Percentiles rank a stretch among this genome's conserved stretches.
Conservation (phyloP, 352 stramenopile genomes). For the Globisporangium nodosum region DNA sequence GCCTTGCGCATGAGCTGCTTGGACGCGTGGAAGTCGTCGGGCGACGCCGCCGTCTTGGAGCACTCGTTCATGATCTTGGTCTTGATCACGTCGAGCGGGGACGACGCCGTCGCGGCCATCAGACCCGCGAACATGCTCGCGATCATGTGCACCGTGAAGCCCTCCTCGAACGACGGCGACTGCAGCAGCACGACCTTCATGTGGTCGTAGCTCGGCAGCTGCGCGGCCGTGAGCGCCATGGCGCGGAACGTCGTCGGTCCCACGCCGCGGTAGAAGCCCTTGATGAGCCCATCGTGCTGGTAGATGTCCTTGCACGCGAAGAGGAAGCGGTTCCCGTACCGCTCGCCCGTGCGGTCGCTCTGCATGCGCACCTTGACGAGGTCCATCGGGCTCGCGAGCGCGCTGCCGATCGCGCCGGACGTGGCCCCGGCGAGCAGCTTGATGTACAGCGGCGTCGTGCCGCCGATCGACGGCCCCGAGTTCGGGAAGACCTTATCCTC, state of each 20-base stretch:
- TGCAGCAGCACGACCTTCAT: conserved; percentile 67
- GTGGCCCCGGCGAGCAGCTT: conserved; percentile 63
- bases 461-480: conserved; percentile 21
- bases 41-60: conserved; percentile 32
- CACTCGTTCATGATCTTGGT: conserved; percentile 81
- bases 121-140: conserved; percentile 72
- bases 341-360: conserved; percentile 45
- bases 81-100: conserved; percentile 80
- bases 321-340: conserved; percentile 58
- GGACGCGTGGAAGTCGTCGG: conserved; percentile 24
- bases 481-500: conserved; percentile 45
- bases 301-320: conserved; percentile 65
- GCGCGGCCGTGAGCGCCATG: conserved; percentile 65
- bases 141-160: conserved; percentile 54
- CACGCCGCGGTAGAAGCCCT: conserved; percentile 67
- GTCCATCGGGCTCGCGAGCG: conserved; percentile 75
- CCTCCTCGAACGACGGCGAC: conserved; percentile 44
- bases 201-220: conserved; percentile 78
- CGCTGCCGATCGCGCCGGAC: conserved; percentile 53
- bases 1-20: conserved; percentile 40
- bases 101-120: conserved; percentile 57
- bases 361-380: conserved; percentile 81
- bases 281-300: conserved; percentile 47
- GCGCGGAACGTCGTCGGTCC: conserved; percentile 62
- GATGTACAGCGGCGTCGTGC: conserved; percentile 51